Evolutionary conservation across 192 early-diverging fungal species (phyloP).

Genomic region (Podochytrium sp.): DNA sequence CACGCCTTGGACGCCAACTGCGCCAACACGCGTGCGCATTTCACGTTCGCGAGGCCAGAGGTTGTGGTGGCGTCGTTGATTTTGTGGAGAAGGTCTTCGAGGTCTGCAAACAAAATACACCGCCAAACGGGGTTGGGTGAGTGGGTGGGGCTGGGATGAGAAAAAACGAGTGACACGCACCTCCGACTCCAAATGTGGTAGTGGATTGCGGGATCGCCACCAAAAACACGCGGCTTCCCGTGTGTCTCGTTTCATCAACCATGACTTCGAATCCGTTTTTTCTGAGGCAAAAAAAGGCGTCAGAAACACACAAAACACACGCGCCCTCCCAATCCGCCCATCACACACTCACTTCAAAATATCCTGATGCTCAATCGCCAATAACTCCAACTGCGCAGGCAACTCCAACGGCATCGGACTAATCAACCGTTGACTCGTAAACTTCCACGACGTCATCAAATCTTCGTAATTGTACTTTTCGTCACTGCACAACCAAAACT

Average conservation of each 20-base stretch:
- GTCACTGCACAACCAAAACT: conserved; percentile 55
- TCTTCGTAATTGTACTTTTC: conserved; percentile 97
- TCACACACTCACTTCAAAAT: conserved; percentile 52
- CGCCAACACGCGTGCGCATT: conserved; percentile 68
- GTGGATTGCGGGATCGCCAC: conserved; percentile 70
- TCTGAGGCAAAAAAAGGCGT: conserved; percentile 15
- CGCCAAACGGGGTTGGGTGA: not conserved
- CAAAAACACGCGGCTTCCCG: conserved; percentile 69
- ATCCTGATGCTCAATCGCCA: conserved; percentile 75
- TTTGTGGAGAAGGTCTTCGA: conserved; percentile 70
- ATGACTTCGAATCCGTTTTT: conserved; percentile 83
- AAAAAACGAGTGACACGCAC: conserved; percentile 35
- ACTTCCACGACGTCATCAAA: conserved; percentile 50
- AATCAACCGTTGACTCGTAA: conserved; percentile 53
- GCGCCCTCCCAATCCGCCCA: too few species aligned
- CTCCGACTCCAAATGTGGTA: conserved; percentile 71
- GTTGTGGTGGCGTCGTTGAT: conserved; percentile 26
- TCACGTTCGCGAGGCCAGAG: conserved; percentile 37
- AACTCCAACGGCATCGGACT: conserved; percentile 72
- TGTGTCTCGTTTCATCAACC: conserved; percentile 58
- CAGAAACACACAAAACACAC: not conserved
- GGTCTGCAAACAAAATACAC: conserved; percentile 51
- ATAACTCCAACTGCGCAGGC: conserved; percentile 76
- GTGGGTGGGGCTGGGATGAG: too few species aligned
- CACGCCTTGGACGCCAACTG: conserved; percentile 94